A percentile compares a stretch with the other conserved stretches of the same genome.
Conservation (phyloP, 768 basidiomycete species). For the Podaxis sp. region DNA sequence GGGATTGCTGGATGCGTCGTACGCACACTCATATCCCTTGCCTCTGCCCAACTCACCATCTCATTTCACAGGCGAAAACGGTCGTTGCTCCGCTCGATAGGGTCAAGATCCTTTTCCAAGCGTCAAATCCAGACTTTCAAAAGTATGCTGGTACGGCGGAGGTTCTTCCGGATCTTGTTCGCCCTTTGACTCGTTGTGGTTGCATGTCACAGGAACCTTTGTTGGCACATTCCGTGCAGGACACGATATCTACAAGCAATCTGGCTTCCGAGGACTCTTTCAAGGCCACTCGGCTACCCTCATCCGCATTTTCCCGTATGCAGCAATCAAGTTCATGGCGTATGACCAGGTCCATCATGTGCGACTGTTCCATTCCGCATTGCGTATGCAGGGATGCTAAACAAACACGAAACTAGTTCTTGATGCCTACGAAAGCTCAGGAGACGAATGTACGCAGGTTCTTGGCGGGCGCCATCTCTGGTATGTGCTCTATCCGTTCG, state of each 20-base stretch:
- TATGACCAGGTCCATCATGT: conserved; percentile 89
- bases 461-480: conserved; percentile 83
- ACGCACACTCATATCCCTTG: conserved; percentile 32
- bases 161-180: not conserved
- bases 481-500: conserved; percentile 39
- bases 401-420: conserved; percentile 42
- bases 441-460: conserved; percentile 84
- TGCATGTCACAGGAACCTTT: conserved; percentile 66
- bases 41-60: conserved; percentile 17
- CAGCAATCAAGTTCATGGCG: conserved; percentile 95
- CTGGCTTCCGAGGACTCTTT: conserved; percentile 78
- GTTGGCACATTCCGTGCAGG: conserved; percentile 81
- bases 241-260: conserved; percentile 62
- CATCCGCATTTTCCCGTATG: conserved; percentile 93
- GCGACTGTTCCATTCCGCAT: conserved; percentile 22
- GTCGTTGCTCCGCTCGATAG: conserved; percentile 94
- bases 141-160: conserved; percentile 80
- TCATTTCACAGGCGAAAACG: conserved; percentile 76
- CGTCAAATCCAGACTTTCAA: conserved; percentile 91
- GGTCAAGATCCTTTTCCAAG: conserved; percentile 98
- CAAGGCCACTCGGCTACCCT: conserved; percentile 97
- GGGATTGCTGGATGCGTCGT: conserved; percentile 94
- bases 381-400: not conserved
- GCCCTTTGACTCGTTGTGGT: not conserved
- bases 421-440: conserved; percentile 81